Evolutionary conservation across 805 yeast species (phyloP).

Genomic region (Metschnikowia reukaufii): DNA sequence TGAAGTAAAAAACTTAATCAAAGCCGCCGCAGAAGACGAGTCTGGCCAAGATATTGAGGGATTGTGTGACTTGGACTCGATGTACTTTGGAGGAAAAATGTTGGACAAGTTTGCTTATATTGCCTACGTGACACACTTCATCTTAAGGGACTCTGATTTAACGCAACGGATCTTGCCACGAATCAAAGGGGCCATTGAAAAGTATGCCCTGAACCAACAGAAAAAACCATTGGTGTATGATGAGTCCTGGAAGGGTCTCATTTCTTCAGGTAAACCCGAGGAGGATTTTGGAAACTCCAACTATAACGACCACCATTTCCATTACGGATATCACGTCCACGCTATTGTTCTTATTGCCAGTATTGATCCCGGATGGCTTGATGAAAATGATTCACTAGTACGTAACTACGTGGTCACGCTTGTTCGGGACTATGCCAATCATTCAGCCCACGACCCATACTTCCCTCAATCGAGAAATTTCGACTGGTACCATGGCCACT

Average conservation of each 20-base stretch:
- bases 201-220: conserved; percentile 71
- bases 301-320: conserved; percentile 77
- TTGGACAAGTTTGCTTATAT: conserved; percentile 90
- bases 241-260: conserved; percentile 71
- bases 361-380: conserved; percentile 48
- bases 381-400: conserved; percentile 30
- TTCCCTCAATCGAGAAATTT: conserved; percentile 70
- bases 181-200: conserved; percentile 65
- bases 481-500: conserved; percentile 77
- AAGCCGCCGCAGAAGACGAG: conserved; percentile 50
- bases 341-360: conserved; percentile 69
- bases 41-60: conserved; percentile 53
- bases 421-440: conserved; percentile 68
- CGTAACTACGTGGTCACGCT: conserved; percentile 55
- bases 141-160: conserved; percentile 56
- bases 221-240: conserved; percentile 76
- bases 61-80: conserved; percentile 71
- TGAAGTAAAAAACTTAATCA: conserved; percentile 36
- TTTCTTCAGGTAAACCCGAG: conserved; percentile 62
- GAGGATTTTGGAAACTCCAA: conserved; percentile 73
- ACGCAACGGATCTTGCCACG: conserved; percentile 53
- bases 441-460: conserved; percentile 49
- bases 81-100: conserved; percentile 87
- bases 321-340: conserved; percentile 71
- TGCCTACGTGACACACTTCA: conserved; percentile 65